Conservation (phyloP, 495 filamentous ascomycete species). For the Xeromyces bisporus region DNA sequence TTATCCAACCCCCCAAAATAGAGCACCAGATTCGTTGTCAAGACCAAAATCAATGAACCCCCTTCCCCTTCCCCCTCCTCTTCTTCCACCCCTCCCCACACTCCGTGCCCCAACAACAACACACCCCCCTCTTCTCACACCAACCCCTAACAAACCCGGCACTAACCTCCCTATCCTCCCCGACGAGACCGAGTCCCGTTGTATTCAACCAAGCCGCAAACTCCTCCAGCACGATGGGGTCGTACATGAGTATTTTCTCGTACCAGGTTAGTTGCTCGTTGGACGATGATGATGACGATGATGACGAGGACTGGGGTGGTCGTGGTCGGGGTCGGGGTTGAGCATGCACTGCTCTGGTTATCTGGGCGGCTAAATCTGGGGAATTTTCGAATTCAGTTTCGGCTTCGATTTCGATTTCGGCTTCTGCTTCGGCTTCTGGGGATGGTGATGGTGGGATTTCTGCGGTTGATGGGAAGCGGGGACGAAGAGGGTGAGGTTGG, state of each 20-base stretch:
- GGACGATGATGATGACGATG: no score
- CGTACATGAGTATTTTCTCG: slow-evolving; percentile 87
- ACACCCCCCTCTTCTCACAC: slow-evolving; percentile 72
- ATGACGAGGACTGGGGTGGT: slow-evolving; percentile 14
- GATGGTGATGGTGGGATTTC: no score
- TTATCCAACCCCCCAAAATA: no score
- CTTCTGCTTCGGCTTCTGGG: no score
- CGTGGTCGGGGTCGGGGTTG: slow-evolving; percentile 33
- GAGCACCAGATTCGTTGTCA: no score
- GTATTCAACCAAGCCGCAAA: slow-evolving; percentile 69
- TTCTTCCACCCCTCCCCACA: no score
- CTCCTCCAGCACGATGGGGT: slow-evolving; percentile 81
- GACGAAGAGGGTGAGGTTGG: not conserved
- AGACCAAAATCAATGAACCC: no score
- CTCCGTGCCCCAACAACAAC: slow-evolving; percentile 46
- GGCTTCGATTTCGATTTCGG: no score
- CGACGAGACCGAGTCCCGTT: slow-evolving; percentile 41
- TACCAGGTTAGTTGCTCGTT: slow-evolving; percentile 44
- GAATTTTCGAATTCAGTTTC: slow-evolving; percentile 1
- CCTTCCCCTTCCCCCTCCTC: no score
- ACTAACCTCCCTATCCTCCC: slow-evolving; percentile 48
- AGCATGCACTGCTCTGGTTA: slow-evolving; percentile 48
- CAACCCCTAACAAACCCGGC: slow-evolving; percentile 51
- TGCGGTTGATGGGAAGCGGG: no score
- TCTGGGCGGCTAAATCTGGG: slow-evolving; percentile 37